Conservation (phyloP, 2,329 filamentous ascomycete genomes). For the Metarhizium robertsii region DNA sequence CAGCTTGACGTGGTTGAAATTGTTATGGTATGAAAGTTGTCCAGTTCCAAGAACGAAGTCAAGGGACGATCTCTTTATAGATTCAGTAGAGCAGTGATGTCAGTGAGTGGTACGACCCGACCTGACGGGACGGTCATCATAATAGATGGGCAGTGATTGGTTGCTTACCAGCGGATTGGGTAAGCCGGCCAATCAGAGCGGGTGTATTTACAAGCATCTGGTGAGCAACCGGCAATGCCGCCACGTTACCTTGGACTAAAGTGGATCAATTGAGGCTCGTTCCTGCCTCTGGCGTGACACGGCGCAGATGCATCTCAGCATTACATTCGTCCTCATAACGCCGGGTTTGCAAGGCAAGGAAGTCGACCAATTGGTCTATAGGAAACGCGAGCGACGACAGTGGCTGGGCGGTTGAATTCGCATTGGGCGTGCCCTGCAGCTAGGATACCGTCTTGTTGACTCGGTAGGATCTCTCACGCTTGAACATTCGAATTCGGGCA, state of each 20-base stretch:
- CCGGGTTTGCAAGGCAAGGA: no score
- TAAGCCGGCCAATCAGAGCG: conserved; percentile 6
- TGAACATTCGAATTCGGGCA: no score
- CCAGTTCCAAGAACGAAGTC: background rate
- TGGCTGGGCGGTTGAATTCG: no score
- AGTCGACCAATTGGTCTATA: no score
- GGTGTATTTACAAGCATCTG: conserved; percentile 10
- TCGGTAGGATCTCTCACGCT: no score
- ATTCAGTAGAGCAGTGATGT: background rate
- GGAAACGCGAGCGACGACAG: no score
- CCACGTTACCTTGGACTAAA: background rate
- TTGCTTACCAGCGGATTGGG: background rate
- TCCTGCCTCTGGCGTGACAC: background rate
- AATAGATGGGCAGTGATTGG: conserved; percentile 8
- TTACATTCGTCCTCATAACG: no score
- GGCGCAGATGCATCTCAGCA: no score
- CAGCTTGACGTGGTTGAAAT: background rate
- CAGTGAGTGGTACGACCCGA: background rate
- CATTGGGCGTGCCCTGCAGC: no score
- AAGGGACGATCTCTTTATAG: conserved; percentile 9
- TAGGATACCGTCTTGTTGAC: no score
- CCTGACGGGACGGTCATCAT: background rate
- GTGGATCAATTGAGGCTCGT: background rate
- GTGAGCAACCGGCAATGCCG: background rate
- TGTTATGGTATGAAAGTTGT: background rate